Base-by-base conservation (phyloP, 441 rosid genomes). In the Brassica balearica region DNA sequence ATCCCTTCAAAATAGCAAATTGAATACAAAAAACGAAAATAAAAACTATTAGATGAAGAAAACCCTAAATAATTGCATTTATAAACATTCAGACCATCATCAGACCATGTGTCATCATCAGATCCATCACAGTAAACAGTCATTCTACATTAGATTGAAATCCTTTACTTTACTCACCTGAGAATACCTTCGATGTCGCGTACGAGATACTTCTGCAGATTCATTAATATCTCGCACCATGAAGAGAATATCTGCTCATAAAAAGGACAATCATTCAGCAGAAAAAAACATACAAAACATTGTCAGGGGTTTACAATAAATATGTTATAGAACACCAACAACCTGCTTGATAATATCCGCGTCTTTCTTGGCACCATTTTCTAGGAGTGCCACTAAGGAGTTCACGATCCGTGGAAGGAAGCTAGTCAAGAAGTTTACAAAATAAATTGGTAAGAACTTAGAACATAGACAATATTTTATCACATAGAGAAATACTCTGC, bases 261-360 rank as follows among this genome's bases (percentile, higher is more conserved):
- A 77, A 70, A 43, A 63, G 11, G 58, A 14, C 68, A 36, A 25
- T 29, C 7, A 27, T 19, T 81, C 65, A 75, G 80, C 10, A n/a
- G 20, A 55, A 32, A 12, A 75, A 65, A n/a, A n/a, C 75, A 58
- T 5, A 41, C 27, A 25, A 25, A 10, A 60, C 8, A 58, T 51
- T 22, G 1, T 14, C 17, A 14, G 36, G 20, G 53, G 38, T 23
- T 66, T 41, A 29, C 25, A 61, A 27, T 46, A 46, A 4, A 46
- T 38, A 76, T 27, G 63, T 73, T 29, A 22, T 62, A 73, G 66
- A 76, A 73, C 65, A 34, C 36, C 82, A 83, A 71, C 59, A 69
- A 95, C 99, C 99, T 93, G 97, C 85, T 96, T 93, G 79, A 96
- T 79, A 77, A 92, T 90, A 77, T 94, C 98, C 22, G 99, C 88